Conservation (phyloP, 73 alveolate species). For the Paramecium sexaurelia region DNA sequence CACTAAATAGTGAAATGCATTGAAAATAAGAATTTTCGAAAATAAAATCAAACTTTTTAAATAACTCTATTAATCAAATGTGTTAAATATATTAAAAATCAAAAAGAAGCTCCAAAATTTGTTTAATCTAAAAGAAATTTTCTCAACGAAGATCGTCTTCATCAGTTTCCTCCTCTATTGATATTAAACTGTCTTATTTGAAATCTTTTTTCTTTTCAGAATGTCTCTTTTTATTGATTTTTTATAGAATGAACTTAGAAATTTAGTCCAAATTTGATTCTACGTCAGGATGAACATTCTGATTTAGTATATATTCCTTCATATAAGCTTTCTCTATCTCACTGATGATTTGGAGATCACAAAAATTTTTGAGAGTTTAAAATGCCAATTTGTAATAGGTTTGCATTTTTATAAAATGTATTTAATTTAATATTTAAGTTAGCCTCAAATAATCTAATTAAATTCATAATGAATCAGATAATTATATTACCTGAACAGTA, state of each 20-base stretch:
- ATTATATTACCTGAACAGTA: neutral
- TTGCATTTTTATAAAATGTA: neutral
- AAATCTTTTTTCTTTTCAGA: neutral
- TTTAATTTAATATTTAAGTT: conserved; percentile 4
- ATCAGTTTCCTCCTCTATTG: conserved; percentile 45
- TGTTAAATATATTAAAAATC: conserved; percentile 31
- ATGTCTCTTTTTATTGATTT: neutral
- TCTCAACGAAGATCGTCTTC: neutral
- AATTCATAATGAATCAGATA: conserved; percentile 54
- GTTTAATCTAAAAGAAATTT: neutral
- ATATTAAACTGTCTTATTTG: neutral
- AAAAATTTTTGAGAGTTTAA: neutral
- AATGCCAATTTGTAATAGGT: conserved; percentile 18
- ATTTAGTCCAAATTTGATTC: neutral
- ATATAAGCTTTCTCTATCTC: neutral
- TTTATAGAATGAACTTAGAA: conserved; percentile 28
- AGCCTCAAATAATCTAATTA: neutral
- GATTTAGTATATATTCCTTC: neutral
- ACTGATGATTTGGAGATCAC: neutral
- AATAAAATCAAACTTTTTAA: neutral
- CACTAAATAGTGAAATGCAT: neutral
- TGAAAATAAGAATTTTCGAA: conserved; percentile 25
- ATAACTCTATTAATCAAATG: neutral
- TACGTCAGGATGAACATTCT: neutral
- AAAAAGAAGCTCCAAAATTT: conserved; percentile 17